Percentiles rank a stretch among this genome's conserved stretches.
phyloP scores from a whole-genome alignment of 306 rosid genomes.

The Prunus davidiana region DNA sequence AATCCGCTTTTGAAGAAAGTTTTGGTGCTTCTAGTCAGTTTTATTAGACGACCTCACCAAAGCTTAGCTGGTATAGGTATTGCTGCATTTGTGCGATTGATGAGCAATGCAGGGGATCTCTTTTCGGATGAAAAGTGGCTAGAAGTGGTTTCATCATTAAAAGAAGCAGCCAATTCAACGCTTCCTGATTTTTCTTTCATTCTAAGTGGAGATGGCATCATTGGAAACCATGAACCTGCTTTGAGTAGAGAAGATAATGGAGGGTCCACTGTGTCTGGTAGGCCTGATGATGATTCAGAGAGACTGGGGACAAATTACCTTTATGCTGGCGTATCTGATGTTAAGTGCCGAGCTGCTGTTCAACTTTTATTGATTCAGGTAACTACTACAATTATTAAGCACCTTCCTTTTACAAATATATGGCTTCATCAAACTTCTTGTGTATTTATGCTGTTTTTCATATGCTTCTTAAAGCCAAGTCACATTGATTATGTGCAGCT shows the following conservation, averaged over 20 bases:
- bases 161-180: constrained; percentile 85
- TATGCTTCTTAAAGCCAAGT: too few relatives aligned
- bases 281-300: constrained; percentile 46
- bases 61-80: constrained; percentile 98
- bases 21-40: constrained; percentile 85
- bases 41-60: constrained; percentile 95
- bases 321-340: constrained; percentile 61
- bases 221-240: constrained; percentile 40
- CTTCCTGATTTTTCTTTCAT: constrained; percentile 80
- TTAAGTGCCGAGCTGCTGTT: constrained; percentile 93
- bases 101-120: constrained; percentile 92
- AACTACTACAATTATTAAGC: constrained; percentile 6
- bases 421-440: neutral
- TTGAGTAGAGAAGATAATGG: constrained; percentile 42
- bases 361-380: constrained; percentile 97
- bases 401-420: too few relatives aligned
- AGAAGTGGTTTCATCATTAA: constrained; percentile 80
- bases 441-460: neutral
- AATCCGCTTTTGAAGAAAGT: constrained; percentile 92
- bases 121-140: constrained; percentile 96
- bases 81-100: constrained; percentile 96
- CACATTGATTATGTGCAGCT: neutral
- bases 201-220: constrained; percentile 31
- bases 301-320: constrained; percentile 40
- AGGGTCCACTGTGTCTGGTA: constrained; percentile 47